Evolutionary conservation across 495 filamentous ascomycete species (phyloP).

Genomic region (Beverwykella pulmonaria): DNA sequence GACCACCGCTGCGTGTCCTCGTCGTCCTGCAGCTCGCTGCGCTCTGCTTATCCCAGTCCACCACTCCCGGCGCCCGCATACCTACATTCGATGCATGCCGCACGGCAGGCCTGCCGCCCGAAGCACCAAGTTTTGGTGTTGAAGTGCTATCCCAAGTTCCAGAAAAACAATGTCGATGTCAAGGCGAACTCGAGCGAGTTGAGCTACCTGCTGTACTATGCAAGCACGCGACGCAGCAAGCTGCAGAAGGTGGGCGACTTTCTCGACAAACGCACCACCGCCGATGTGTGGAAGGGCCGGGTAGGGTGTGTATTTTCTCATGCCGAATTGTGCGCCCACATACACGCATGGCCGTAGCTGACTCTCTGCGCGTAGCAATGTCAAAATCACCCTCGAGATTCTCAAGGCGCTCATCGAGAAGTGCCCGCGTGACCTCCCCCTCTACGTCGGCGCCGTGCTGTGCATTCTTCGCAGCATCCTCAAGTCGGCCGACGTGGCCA

Average conservation of each 20-base stretch:
- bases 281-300: constrained; percentile 78
- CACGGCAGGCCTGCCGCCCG: constrained; percentile 70
- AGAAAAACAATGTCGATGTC: constrained; percentile 84
- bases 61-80: background rate
- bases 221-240: constrained; percentile 87
- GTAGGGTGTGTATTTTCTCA: constrained; percentile 68
- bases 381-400: constrained; percentile 90
- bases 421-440: constrained; percentile 80
- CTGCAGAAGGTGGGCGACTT: constrained; percentile 91
- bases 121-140: constrained; percentile 92
- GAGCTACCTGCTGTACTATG: constrained; percentile 93
- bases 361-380: constrained; percentile 62
- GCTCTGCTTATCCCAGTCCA: background rate
- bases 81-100: constrained; percentile 55
- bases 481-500: constrained; percentile 76
- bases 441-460: constrained; percentile 80
- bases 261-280: constrained; percentile 84
- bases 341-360: background rate
- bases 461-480: constrained; percentile 77
- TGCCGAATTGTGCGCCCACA: background rate
- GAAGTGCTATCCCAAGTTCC: constrained; percentile 89
- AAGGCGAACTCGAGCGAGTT: constrained; percentile 93
- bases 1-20: background rate
- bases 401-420: constrained; percentile 88
- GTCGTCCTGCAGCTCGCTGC: background rate